Conservation (phyloP, 148 eudicot genomes). For the Beta vulgaris region DNA sequence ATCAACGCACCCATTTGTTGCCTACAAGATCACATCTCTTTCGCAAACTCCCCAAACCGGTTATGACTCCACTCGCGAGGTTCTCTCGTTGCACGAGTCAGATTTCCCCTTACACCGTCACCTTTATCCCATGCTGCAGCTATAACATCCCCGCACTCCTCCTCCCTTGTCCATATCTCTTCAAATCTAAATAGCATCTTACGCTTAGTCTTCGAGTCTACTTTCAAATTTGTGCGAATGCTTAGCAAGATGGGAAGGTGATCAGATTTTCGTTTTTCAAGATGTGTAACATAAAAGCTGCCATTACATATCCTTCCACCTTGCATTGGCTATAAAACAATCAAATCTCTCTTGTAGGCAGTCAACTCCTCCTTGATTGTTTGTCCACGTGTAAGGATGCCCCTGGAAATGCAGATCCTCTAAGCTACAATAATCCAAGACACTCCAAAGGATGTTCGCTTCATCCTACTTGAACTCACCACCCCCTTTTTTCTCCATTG, state of each 20-base stretch:
- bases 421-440: background rate
- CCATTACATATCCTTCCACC: background rate
- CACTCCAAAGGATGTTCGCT: background rate
- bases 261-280: background rate
- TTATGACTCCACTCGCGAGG: too few relatives aligned
- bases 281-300: background rate
- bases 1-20: too few relatives aligned
- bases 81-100: too few relatives aligned
- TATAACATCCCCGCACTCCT: background rate
- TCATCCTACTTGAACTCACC: background rate
- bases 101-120: too few relatives aligned
- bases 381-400: background rate
- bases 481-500: background rate
- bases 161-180: background rate
- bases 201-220: background rate
- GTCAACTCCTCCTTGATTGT: background rate
- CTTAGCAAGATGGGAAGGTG: background rate
- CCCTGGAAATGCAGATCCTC: background rate
- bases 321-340: background rate
- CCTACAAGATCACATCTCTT: too few relatives aligned
- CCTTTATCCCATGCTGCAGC: too few relatives aligned
- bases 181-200: background rate
- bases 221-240: rapidly evolving
- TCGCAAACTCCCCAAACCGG: too few relatives aligned
- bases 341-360: background rate